Conservation (phyloP, 148 eudicot genomes). For the Vaccinium corymbosum region DNA sequence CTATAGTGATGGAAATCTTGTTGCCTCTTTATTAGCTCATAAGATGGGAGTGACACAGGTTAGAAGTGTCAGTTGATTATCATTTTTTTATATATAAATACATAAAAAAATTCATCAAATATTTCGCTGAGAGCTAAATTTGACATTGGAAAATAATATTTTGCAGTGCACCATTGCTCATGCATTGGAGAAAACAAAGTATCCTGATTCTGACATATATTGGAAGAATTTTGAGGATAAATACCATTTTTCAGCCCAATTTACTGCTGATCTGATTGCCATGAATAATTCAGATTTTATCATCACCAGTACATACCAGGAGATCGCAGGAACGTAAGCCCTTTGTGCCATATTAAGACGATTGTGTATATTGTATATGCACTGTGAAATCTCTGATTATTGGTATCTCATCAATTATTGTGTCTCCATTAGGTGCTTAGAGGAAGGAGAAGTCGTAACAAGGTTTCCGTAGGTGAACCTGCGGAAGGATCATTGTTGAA, state of each 20-base stretch:
- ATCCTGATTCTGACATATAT: conserved; percentile 94
- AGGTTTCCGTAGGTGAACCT: conserved; percentile 87
- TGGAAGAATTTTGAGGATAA: conserved; percentile 88
- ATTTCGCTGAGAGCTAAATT: background rate
- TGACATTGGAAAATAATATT: conserved; percentile 3
- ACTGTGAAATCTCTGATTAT: background rate
- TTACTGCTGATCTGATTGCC: conserved; percentile 93
- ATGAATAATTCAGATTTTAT: conserved; percentile 97
- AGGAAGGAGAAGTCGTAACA: conserved; percentile 80
- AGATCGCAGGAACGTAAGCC: conserved; percentile 98
- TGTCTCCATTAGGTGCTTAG: background rate
- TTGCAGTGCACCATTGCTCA: conserved; percentile 92
- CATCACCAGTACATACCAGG: conserved; percentile 96
- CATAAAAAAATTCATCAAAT: background rate
- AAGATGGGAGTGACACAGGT: conserved; percentile 98
- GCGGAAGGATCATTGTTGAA: conserved; percentile 79
- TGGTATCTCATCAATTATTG: background rate
- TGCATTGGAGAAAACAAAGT: conserved; percentile 97
- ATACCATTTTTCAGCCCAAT: conserved; percentile 95
- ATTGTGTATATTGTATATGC: background rate
- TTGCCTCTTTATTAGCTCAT: conserved; percentile 75
- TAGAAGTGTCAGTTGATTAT: conserved; percentile 12
- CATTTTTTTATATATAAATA: background rate
- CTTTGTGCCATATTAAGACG: background rate
- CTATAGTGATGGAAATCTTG: conserved; percentile 97